phyloP scores from a whole-genome alignment of 257 asterid species.

The Cordia subcordata region DNA sequence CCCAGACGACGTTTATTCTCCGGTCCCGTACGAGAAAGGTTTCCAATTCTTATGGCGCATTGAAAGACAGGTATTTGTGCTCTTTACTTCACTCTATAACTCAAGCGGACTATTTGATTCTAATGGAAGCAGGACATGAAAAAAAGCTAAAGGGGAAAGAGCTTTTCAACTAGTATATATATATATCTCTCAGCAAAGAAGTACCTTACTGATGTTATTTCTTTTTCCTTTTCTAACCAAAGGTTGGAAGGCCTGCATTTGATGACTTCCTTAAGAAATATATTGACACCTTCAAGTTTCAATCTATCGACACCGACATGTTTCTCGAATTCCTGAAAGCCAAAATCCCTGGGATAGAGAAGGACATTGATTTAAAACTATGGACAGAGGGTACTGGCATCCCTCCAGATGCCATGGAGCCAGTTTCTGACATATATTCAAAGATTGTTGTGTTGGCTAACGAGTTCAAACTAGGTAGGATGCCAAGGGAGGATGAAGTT shows the following conservation, averaged over 20 bases:
- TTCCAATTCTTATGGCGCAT: slow-evolving; percentile 92
- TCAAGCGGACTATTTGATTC: background rate
- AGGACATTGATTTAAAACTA: slow-evolving; percentile 56
- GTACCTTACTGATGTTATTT: slow-evolving; percentile 12
- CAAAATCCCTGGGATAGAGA: slow-evolving; percentile 74
- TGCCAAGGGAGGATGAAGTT: slow-evolving; percentile 95
- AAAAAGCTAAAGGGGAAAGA: background rate
- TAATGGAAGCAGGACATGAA: background rate
- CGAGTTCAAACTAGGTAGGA: slow-evolving; percentile 76
- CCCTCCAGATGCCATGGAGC: slow-evolving; percentile 97
- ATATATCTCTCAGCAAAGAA: slow-evolving; percentile 5
- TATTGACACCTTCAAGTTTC: slow-evolving; percentile 81
- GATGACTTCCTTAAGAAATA: slow-evolving; percentile 80
- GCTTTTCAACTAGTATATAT: background rate
- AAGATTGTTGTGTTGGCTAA: slow-evolving; percentile 72
- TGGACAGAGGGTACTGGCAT: slow-evolving; percentile 94
- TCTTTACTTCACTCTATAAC: background rate
- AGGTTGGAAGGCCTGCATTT: slow-evolving; percentile 93
- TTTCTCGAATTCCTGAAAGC: slow-evolving; percentile 85
- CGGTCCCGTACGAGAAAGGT: slow-evolving; percentile 90
- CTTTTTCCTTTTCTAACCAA: slow-evolving; percentile 3
- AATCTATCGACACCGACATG: slow-evolving; percentile 84
- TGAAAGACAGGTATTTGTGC: slow-evolving; percentile 73
- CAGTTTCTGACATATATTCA: slow-evolving; percentile 70
- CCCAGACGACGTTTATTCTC: slow-evolving; percentile 80